Evolutionary conservation across 2,329 filamentous ascomycete species (phyloP), one percentile per base, ranked within the genome.

Genomic region (Aspergillus sp.): DNA sequence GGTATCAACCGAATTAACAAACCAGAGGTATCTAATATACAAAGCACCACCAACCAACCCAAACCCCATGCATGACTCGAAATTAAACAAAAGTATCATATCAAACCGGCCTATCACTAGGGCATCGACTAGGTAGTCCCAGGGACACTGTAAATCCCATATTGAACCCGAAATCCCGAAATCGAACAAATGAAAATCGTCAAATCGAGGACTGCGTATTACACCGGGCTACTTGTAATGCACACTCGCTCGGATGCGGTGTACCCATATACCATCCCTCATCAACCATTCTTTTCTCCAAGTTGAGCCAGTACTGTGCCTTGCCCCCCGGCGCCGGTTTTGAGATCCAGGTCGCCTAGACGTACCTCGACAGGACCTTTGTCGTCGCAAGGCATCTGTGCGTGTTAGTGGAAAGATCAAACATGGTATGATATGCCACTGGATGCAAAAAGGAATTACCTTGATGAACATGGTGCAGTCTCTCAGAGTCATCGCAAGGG

Each of bases 391-490:
- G 65, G 60, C 33, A 68, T 65, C 68, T 70, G 34, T 28, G 27
- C 30, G 12, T 13, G 27, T 47, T 38, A 39, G 33, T 41, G 4
- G 19, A 19, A 19, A 19, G 19, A 19, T 19, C 19, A 19, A 19
- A 19, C 19, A 8, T 7, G 5, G 12, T 5, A 43, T 13, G 4
- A 12, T 10, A 39, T 7, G 35, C 30, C 39, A 34, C 46, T 32
- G 48, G 39, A 13, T n/a, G 33, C 27, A 11, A 32, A 6, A 30
- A 29, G 39, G 36, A 26, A 5, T 39, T 58, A 89, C 75, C 56
- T 80, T 79, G 33, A 88, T 70, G 58, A 85, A 90, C 54, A 87
- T 78, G 4, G 85, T 88, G 62, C 87, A 90, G 69, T 93, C 88
- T 39, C 88, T 74, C 51, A 93, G 64, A 4, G 88, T 90, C 87